These are phyloP conservation scores for Malus fusca DNA, from an alignment of 306 rosid genomes.

Conservation along the genomic window DNA sequence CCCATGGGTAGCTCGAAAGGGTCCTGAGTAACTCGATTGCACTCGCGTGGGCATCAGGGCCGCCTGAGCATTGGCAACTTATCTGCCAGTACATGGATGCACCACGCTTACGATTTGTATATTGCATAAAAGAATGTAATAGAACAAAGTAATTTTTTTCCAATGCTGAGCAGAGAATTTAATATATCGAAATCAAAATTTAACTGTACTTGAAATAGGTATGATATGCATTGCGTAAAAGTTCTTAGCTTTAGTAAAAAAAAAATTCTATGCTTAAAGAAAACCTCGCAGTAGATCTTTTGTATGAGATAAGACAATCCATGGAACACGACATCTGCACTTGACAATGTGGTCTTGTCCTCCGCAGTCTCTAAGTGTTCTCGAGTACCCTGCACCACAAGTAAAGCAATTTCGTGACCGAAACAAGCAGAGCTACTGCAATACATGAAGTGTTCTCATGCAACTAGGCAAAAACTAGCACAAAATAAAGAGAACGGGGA, in stretches of 20 bases:
- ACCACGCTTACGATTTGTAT: neutral
- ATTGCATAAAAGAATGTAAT: neutral
- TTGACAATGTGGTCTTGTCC: conserved; percentile 30
- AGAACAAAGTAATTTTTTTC: neutral
- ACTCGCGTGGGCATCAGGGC: conserved; percentile 64
- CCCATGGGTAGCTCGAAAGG: conserved; percentile 70
- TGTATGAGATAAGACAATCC: conserved; percentile 53
- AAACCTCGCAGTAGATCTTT: conserved; percentile 69
- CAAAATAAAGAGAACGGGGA: neutral
- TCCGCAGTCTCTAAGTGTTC: conserved; percentile 34
- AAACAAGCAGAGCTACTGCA: neutral
- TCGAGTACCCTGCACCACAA: conserved; percentile 37
- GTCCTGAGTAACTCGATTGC: conserved; percentile 52
- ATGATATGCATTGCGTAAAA: neutral
- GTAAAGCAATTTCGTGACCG: neutral
- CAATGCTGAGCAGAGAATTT: too few species aligned
- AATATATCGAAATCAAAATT: neutral
- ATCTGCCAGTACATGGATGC: conserved; percentile 34
- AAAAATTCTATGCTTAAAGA: neutral
- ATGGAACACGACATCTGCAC: conserved; percentile 42
- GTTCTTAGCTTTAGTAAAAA: neutral
- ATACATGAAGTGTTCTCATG: neutral
- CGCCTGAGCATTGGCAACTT: conserved; percentile 55
- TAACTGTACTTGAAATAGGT: neutral
- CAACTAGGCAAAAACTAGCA: neutral